A percentile compares a stretch with the other conserved stretches of the same genome.
Evolutionary conservation across 2,329 filamentous ascomycete species (phyloP).

Genomic region (Apiospora sp.): DNA sequence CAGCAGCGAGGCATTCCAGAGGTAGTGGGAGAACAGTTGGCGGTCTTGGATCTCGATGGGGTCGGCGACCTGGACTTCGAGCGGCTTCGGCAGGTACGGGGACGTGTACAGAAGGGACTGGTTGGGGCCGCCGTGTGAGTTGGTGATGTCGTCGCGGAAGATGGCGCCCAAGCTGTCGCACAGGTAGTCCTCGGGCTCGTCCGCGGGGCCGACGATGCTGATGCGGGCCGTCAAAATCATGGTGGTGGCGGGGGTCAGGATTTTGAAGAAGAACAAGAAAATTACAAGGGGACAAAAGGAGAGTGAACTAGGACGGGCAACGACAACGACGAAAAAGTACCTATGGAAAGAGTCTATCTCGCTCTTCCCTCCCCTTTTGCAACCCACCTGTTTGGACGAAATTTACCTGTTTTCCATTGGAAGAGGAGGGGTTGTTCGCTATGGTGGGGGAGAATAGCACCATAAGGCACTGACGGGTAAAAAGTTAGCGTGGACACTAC

Average conservation of each 20-base stretch:
- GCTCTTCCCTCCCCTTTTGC: not conserved
- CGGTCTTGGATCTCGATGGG: slow-evolving; percentile 61
- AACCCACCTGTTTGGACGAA: not conserved
- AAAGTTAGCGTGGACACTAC: not conserved
- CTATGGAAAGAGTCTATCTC: not conserved
- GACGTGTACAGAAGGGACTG: slow-evolving; percentile 67
- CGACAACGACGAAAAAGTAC: not conserved
- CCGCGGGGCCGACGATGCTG: slow-evolving; percentile 46
- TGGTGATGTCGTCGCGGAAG: slow-evolving; percentile 72
- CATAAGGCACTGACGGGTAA: not conserved
- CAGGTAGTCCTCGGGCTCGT: slow-evolving; percentile 67
- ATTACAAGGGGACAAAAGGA: too few species aligned
- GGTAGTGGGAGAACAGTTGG: slow-evolving; percentile 72
- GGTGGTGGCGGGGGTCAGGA: not conserved
- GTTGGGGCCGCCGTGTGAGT: slow-evolving; percentile 70
- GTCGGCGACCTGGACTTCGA: slow-evolving; percentile 56
- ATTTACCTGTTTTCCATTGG: not conserved
- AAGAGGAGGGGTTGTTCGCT: not conserved
- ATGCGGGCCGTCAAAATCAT: slow-evolving; percentile 60
- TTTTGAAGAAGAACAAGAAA: slow-evolving; percentile 4
- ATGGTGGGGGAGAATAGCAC: slow-evolving; percentile 11
- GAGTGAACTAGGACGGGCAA: too few species aligned
- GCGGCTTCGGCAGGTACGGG: slow-evolving; percentile 54
- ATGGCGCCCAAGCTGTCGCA: slow-evolving; percentile 66
- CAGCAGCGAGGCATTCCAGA: slow-evolving; percentile 73